Evolutionary conservation across 495 filamentous ascomycete species (phyloP).

Genomic region (Lentithecium fluviatile): DNA sequence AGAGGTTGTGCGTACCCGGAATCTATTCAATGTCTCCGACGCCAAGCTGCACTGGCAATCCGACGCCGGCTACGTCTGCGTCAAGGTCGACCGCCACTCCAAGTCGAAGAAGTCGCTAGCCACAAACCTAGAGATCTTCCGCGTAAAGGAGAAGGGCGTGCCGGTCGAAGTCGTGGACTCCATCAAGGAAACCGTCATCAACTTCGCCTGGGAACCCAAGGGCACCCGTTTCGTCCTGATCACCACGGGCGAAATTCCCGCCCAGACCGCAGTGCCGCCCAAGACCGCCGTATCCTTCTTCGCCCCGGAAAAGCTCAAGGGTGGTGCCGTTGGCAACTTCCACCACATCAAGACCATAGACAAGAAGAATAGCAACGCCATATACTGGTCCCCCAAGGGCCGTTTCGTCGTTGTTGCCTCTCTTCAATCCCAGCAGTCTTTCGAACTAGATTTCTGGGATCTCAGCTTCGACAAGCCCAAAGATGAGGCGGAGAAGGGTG

Average conservation of each 20-base stretch:
- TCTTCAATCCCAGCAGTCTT: conserved; percentile 85
- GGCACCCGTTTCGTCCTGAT: conserved; percentile 96
- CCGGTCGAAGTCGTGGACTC: conserved; percentile 97
- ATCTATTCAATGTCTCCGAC: conserved; percentile 95
- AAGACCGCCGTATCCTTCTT: conserved; percentile 96
- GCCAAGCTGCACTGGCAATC: conserved; percentile 98
- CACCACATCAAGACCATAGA: conserved; percentile 89
- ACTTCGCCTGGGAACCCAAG: conserved; percentile 98
- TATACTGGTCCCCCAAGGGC: conserved; percentile 98
- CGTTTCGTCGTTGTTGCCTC: conserved; percentile 92
- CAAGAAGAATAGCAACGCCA: conserved; percentile 98
- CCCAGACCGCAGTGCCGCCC: conserved; percentile 77
- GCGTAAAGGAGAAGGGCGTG: conserved; percentile 91
- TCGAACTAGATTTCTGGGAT: conserved; percentile 96
- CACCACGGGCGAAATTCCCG: conserved; percentile 80
- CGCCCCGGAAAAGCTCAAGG: conserved; percentile 89
- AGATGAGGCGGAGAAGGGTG: conserved; percentile 85
- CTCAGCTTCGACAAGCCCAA: conserved; percentile 75
- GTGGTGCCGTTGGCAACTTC: conserved; percentile 77
- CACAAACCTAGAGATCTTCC: conserved; percentile 97
- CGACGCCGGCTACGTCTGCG: conserved; percentile 87
- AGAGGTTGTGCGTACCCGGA: conserved; percentile 86
- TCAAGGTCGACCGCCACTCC: conserved; percentile 97
- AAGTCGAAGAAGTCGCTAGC: conserved; percentile 98
- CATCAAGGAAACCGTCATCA: conserved; percentile 96